phyloP scores from a whole-genome alignment of 164 flowering plant species.

The Euptelea pleiosperma region DNA sequence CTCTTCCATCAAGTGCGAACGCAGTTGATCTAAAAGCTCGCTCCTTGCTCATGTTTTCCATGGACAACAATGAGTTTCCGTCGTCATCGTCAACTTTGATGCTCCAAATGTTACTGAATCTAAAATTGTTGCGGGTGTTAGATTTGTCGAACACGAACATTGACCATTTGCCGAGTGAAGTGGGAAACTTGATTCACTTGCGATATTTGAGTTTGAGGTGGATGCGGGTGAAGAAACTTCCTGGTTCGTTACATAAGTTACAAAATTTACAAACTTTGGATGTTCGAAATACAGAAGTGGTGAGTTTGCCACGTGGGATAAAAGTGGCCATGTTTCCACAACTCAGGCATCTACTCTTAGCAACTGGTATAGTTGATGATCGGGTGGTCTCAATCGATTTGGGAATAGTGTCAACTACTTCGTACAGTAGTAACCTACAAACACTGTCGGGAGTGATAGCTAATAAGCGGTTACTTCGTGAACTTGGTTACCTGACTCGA shows the following conservation, averaged over 20 bases:
- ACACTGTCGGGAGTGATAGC: too few relatives aligned
- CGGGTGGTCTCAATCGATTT: too few relatives aligned
- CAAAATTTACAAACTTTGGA: slow-evolving; percentile 11
- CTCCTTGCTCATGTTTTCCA: not conserved
- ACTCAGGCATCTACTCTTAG: too few relatives aligned
- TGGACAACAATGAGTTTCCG: not conserved
- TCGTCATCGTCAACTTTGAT: too few relatives aligned
- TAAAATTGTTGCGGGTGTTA: slow-evolving; percentile 10
- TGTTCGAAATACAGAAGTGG: not conserved
- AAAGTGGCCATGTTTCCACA: not conserved
- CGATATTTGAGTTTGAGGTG: slow-evolving; percentile 8
- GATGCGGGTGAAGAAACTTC: not conserved
- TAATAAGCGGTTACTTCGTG: too few relatives aligned
- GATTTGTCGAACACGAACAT: not conserved
- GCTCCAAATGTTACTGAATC: too few relatives aligned
- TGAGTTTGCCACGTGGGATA: slow-evolving; percentile 4
- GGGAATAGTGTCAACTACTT: too few relatives aligned
- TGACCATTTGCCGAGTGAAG: slow-evolving; percentile 9
- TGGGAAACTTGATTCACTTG: slow-evolving; percentile 10
- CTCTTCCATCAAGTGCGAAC: not conserved
- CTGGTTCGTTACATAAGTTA: not conserved
- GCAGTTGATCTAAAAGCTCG: not conserved
- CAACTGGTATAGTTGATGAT: too few relatives aligned
- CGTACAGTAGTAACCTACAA: too few relatives aligned
- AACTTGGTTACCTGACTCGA: too few relatives aligned